A percentile compares a stretch with the other conserved stretches of the same genome.
Conservation (phyloP, 2,329 filamentous ascomycete genomes). For the Trichoderma oligosporum region DNA sequence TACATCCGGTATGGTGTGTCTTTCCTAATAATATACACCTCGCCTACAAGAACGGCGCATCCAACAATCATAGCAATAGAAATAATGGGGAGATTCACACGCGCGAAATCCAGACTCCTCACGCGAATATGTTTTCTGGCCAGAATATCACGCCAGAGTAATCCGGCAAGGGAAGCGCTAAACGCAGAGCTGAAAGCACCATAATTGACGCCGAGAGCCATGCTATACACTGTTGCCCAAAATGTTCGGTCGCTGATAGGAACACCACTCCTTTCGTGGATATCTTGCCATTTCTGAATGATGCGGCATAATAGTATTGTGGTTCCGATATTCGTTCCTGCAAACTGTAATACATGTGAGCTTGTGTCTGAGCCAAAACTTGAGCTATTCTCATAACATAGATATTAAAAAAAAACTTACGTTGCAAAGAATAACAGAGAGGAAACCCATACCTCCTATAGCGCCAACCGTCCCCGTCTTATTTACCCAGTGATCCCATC, state of each 20-base stretch:
- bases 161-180: slow-evolving; percentile 65
- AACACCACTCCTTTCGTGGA: slow-evolving; percentile 46
- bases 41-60: slow-evolving; percentile 56
- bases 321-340: slow-evolving; percentile 73
- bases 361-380: background rate
- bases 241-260: slow-evolving; percentile 62
- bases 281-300: slow-evolving; percentile 63
- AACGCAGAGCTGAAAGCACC: slow-evolving; percentile 71
- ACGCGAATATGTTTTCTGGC: slow-evolving; percentile 65
- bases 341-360: slow-evolving; percentile 49
- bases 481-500: slow-evolving; percentile 69
- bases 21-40: slow-evolving; percentile 54
- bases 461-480: slow-evolving; percentile 66
- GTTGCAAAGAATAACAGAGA: slow-evolving; percentile 68
- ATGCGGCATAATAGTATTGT: slow-evolving; percentile 69
- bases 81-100: slow-evolving; percentile 68
- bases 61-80: slow-evolving; percentile 64
- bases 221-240: slow-evolving; percentile 70
- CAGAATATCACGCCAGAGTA: slow-evolving; percentile 70
- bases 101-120: slow-evolving; percentile 59
- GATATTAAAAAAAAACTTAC: too few species aligned
- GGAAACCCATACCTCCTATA: slow-evolving; percentile 69
- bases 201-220: slow-evolving; percentile 72
- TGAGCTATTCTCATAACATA: too few species aligned
- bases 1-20: slow-evolving; percentile 14